These are phyloP conservation scores for Luffa aegyptiaca DNA, from an alignment of 306 rosid genomes.

Conservation along the genomic window DNA sequence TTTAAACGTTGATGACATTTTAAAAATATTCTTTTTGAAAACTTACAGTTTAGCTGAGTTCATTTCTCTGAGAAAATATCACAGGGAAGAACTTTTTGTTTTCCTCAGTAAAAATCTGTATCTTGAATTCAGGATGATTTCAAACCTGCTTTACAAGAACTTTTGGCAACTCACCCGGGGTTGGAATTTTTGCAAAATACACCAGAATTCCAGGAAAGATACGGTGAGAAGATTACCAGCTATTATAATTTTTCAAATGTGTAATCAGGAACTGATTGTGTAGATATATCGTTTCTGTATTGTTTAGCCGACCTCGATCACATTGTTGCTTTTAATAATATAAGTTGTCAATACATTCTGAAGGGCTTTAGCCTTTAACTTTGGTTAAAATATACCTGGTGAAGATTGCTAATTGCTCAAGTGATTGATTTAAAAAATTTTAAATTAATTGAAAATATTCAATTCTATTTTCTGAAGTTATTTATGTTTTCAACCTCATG, in stretches of 20 bases:
- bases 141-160: conserved; percentile 56
- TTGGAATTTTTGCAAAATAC: conserved; percentile 63
- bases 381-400: not conserved
- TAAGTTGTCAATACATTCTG: not conserved
- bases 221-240: conserved; percentile 30
- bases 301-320: not conserved
- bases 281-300: not conserved
- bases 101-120: not conserved
- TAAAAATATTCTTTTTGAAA: no score
- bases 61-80: not conserved
- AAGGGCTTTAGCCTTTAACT: not conserved
- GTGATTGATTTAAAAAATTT: not conserved
- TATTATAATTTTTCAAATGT: not conserved
- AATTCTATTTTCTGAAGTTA: not conserved
- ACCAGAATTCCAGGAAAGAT: conserved; percentile 76
- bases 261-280: not conserved
- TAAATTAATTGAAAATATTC: not conserved
- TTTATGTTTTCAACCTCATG: not conserved
- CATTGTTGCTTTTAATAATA: not conserved
- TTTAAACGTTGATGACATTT: not conserved
- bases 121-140: conserved; percentile 48
- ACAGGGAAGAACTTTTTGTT: not conserved
- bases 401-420: not conserved
- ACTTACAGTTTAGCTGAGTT: not conserved
- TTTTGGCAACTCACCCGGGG: conserved; percentile 59